Percentiles rank a stretch among this genome's conserved stretches.
phyloP scores from a whole-genome alignment of 1,139 yeast species.

The Spencermartinsiella ligniputridi region DNA sequence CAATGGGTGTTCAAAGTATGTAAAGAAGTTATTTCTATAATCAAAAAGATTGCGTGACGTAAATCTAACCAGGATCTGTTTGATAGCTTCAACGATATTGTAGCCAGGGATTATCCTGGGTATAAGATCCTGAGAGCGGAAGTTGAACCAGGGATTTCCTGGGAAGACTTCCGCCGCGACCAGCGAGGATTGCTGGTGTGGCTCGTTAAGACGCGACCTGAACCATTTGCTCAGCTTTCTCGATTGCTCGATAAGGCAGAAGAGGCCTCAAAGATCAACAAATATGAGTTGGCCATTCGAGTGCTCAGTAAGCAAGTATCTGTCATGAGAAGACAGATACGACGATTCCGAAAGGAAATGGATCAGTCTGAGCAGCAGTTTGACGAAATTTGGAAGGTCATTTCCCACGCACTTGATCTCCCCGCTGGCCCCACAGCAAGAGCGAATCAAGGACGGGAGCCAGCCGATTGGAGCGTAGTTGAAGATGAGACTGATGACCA shows the following conservation, averaged over 20 bases:
- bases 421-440: neutral
- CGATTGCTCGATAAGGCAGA: neutral
- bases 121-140: constrained; percentile 22
- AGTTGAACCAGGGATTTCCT: constrained; percentile 25
- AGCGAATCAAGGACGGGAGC: constrained; percentile 8
- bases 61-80: constrained; percentile 14
- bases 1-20: constrained; percentile 24
- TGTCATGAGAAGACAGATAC: constrained; percentile 13
- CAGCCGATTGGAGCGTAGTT: constrained; percentile 25
- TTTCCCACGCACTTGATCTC: neutral
- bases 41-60: too few relatives aligned
- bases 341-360: constrained; percentile 16
- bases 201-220: constrained; percentile 16
- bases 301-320: constrained; percentile 11
- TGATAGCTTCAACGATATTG: constrained; percentile 13
- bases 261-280: neutral
- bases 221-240: constrained; percentile 10
- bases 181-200: constrained; percentile 23
- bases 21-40: too few relatives aligned
- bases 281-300: neutral
- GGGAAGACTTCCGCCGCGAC: constrained; percentile 25
- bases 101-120: constrained; percentile 15
- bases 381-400: constrained; percentile 3
- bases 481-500: constrained; percentile 18
- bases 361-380: constrained; percentile 14